Conservation (phyloP, 1,139 yeast genomes). For the Kodamaea suecica region DNA sequence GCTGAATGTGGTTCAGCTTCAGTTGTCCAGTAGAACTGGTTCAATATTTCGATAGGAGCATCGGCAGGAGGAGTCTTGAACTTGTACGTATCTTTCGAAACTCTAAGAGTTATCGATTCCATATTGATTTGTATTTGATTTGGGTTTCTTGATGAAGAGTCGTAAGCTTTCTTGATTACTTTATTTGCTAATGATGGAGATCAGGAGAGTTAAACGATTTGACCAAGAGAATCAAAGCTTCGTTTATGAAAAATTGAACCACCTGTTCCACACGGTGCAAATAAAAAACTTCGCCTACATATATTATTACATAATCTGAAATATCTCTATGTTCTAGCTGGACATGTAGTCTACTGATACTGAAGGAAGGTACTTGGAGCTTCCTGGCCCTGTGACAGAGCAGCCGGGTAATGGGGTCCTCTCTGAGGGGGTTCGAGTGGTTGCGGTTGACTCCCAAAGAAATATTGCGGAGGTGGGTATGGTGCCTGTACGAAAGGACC, state of each 20-base stretch:
- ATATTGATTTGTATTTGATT: slow-evolving; percentile 6
- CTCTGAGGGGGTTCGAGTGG: neutral
- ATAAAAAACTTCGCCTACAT: too few species aligned
- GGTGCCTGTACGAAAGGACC: slow-evolving; percentile 3
- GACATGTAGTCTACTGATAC: slow-evolving; percentile 1
- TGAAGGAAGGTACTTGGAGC: slow-evolving; percentile 5
- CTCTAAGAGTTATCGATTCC: slow-evolving; percentile 34
- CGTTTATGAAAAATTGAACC: too few species aligned
- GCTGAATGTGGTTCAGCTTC: slow-evolving; percentile 77
- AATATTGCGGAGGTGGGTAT: slow-evolving; percentile 2
- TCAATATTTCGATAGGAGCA: slow-evolving; percentile 38
- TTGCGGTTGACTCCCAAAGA: neutral
- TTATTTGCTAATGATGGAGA: too few species aligned
- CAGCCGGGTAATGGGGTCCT: neutral
- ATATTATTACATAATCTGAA: too few species aligned
- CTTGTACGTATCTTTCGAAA: slow-evolving; percentile 32
- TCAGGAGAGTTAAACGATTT: too few species aligned
- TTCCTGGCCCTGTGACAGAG: neutral
- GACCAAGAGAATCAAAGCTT: too few species aligned
- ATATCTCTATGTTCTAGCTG: neutral
- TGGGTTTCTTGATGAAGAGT: too few species aligned
- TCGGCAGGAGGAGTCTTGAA: slow-evolving; percentile 45
- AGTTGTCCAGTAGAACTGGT: slow-evolving; percentile 80
- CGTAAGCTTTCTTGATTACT: too few species aligned
- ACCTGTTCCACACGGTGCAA: too few species aligned